phyloP scores from a whole-genome alignment of 352 stramenopile genomes.

The Phytophthora ohioensis region DNA sequence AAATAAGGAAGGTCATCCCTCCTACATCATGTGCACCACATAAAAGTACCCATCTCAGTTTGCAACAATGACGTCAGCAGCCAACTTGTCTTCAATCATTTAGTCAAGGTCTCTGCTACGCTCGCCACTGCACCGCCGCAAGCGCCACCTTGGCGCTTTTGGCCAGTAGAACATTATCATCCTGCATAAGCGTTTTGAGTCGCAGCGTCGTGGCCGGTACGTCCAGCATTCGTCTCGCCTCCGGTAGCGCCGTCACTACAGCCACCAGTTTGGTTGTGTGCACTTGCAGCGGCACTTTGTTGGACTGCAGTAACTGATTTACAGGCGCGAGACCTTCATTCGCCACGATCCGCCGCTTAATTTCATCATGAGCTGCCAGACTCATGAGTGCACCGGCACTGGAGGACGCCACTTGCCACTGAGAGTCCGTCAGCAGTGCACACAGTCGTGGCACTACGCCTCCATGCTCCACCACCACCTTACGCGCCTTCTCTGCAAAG shows the following conservation, averaged over 20 bases:
- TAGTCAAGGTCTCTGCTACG: slow-evolving; percentile 31
- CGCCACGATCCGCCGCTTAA: slow-evolving; percentile 71
- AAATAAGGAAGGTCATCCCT: slow-evolving; percentile 13
- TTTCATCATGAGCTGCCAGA: slow-evolving; percentile 69
- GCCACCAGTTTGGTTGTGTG: slow-evolving; percentile 74
- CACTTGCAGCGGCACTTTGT: slow-evolving; percentile 65
- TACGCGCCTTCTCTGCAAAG: slow-evolving; percentile 69
- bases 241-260: slow-evolving; percentile 65
- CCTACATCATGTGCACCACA: slow-evolving; percentile 19
- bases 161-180: slow-evolving; percentile 60
- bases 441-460: slow-evolving; percentile 66
- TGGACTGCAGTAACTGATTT: slow-evolving; percentile 72
- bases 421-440: slow-evolving; percentile 57
- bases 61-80: slow-evolving; percentile 25
- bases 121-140: slow-evolving; percentile 66
- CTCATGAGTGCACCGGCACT: slow-evolving; percentile 73
- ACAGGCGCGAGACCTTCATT: slow-evolving; percentile 54
- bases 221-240: slow-evolving; percentile 57
- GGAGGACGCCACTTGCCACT: slow-evolving; percentile 63
- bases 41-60: slow-evolving; percentile 26
- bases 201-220: slow-evolving; percentile 61
- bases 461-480: slow-evolving; percentile 59
- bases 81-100: not conserved
- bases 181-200: slow-evolving; percentile 51
- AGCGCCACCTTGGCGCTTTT: slow-evolving; percentile 67